phyloP scores from a whole-genome alignment of 2,329 filamentous ascomycete species.

The Pestalotiopsis sp. region DNA sequence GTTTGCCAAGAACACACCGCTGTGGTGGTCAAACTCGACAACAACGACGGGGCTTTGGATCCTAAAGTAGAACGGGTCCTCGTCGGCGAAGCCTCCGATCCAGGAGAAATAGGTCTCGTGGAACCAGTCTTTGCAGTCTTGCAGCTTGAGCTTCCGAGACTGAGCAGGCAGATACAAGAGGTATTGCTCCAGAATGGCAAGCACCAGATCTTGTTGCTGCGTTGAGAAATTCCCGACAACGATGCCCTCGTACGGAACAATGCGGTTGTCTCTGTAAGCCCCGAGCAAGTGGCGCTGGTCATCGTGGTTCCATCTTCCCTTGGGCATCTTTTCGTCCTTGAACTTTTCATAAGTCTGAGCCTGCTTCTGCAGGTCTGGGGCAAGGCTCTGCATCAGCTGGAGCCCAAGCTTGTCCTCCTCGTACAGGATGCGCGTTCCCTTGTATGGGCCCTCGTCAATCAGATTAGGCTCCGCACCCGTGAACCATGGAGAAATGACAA shows the following conservation, averaged over 20 bases:
- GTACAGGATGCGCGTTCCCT: slow-evolving; percentile 66
- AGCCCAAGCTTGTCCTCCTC: slow-evolving; percentile 65
- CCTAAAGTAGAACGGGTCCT: slow-evolving; percentile 75
- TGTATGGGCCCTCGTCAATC: slow-evolving; percentile 64
- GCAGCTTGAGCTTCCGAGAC: slow-evolving; percentile 55
- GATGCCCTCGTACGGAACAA: slow-evolving; percentile 74
- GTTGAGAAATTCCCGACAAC: slow-evolving; percentile 47
- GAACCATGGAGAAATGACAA: slow-evolving; percentile 73
- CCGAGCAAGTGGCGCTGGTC: slow-evolving; percentile 79
- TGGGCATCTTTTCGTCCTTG: slow-evolving; percentile 65
- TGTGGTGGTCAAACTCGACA: slow-evolving; percentile 79
- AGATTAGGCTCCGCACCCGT: slow-evolving; percentile 78
- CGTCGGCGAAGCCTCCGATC: slow-evolving; percentile 69
- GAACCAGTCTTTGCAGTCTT: slow-evolving; percentile 55
- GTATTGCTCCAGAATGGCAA: slow-evolving; percentile 62
- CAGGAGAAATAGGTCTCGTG: slow-evolving; percentile 78
- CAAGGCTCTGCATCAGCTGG: slow-evolving; percentile 67
- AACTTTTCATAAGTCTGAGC: slow-evolving; percentile 61
- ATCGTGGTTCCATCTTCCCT: slow-evolving; percentile 75
- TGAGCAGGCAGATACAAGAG: slow-evolving; percentile 64
- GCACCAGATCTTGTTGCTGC: slow-evolving; percentile 54
- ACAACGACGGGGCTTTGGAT: slow-evolving; percentile 75
- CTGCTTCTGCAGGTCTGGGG: slow-evolving; percentile 39
- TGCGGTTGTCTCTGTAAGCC: slow-evolving; percentile 75
- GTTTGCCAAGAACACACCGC: slow-evolving; percentile 75